phyloP scores from a whole-genome alignment of 2,329 filamentous ascomycete genomes.

The Aspergillus awamori region DNA sequence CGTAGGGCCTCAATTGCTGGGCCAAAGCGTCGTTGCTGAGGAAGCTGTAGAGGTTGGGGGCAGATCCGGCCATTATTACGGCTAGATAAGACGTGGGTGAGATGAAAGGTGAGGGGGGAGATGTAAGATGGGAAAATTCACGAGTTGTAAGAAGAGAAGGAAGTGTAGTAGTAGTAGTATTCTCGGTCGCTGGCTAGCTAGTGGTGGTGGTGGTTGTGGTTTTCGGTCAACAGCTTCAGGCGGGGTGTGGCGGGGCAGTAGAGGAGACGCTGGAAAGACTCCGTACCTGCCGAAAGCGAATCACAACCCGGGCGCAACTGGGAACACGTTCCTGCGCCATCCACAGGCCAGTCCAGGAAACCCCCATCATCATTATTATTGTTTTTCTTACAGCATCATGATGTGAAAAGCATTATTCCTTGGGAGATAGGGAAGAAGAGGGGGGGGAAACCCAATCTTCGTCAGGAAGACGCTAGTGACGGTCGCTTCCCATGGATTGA shows the following conservation, averaged over 20 bases:
- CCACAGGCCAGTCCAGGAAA: background rate
- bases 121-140: conserved; percentile 2
- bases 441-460: background rate
- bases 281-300: conserved; percentile 16
- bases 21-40: conserved; percentile 70
- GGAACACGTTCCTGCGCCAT: background rate
- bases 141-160: background rate
- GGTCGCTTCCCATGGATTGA: background rate
- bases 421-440: background rate
- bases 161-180: background rate
- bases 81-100: background rate
- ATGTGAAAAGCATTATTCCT: background rate
- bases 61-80: conserved; percentile 42
- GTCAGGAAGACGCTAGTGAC: background rate
- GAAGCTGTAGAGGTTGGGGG: conserved; percentile 77
- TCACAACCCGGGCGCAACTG: background rate
- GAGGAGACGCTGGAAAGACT: conserved; percentile 7
- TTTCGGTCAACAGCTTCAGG: conserved; percentile 20
- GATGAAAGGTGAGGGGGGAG: background rate
- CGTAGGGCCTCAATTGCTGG: conserved; percentile 74
- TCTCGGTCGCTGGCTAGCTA: background rate
- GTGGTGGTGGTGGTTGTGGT: background rate
- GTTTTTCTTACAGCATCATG: conserved; percentile 1
- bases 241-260: conserved; percentile 20
- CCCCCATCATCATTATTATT: background rate